Base-by-base conservation (phyloP, 768 basidiomycete genomes). In the Podaxis sp. region DNA sequence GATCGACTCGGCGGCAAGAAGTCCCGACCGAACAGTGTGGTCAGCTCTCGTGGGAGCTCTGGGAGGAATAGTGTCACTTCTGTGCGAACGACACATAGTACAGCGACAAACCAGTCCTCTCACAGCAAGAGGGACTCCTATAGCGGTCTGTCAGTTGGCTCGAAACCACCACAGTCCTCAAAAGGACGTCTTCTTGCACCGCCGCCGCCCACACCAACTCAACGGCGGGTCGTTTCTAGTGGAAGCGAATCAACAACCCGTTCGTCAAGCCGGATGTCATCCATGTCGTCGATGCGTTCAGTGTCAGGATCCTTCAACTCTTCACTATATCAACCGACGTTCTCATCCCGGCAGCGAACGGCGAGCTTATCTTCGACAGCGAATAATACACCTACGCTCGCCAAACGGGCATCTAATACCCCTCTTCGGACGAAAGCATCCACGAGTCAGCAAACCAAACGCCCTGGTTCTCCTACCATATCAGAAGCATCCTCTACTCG, bases 301-400 rank as follows among this genome's bases (percentile, higher is more conserved):
- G 84, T 87, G 17, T 92, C 92, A 22, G 90, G 91, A 27, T 86
- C 90, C 9, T 73, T 83, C 61, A 72, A 71, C 43, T 66, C 78
- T n/a, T 75, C 81, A 19, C 55, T 91, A 19, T 80, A 82, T 64
- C 77, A 78, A 33, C 81, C 92, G 3, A 94, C 93, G 7, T 91
- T 87, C 71, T 82, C 93, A 36, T 94, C 93, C n/a, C 85, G 93
- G 33, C 93, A 94, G 68, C 83, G 93, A 22, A 93, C 91, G 22
- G 75, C 80, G 36, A 94, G 92, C 69, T 72, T 88, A 11, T 81
- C 79, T 47, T 73, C 78, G 63, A 72, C 78, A 12, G 71, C 73
- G 29, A 68, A 72, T 24, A 70, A 71, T 76, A 8, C 70, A 70
- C 54, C 75, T 77, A 36, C 72, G 71, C 50, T 72, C 73, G 38